These are phyloP conservation scores for Talaromyces islandicus DNA, from an alignment of 2,329 filamentous ascomycete species.

Conservation along the genomic window DNA sequence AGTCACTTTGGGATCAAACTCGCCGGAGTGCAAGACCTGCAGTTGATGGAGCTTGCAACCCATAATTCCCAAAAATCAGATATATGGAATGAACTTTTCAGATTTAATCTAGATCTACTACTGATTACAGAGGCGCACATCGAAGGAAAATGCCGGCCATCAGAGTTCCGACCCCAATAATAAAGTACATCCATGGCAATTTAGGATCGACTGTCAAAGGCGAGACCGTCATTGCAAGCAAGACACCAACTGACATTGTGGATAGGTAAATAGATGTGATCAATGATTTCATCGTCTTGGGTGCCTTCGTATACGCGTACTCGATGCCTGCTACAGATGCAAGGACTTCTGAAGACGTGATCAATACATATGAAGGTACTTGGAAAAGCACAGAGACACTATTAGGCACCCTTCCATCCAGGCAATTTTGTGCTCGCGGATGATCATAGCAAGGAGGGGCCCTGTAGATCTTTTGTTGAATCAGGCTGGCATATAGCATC, in stretches of 20 bases:
- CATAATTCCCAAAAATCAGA: too few relatives aligned
- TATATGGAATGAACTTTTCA: too few relatives aligned
- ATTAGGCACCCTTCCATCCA: not conserved
- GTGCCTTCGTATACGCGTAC: constrained; percentile 72
- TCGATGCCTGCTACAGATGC: constrained; percentile 60
- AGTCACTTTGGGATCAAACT: too few relatives aligned
- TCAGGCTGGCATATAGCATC: constrained; percentile 47
- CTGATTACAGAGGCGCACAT: too few relatives aligned
- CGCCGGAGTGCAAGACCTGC: too few relatives aligned
- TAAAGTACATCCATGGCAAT: not conserved
- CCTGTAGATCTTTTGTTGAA: constrained; percentile 53
- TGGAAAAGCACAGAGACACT: constrained; percentile 60
- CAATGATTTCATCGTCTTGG: constrained; percentile 59
- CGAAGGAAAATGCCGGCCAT: not conserved
- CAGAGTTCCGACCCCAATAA: not conserved
- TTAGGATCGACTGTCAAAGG: constrained; percentile 1
- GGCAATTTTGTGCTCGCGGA: constrained; percentile 42
- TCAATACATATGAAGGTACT: constrained; percentile 44
- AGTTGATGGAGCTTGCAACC: too few relatives aligned
- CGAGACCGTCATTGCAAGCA: not conserved
- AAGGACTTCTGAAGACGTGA: constrained; percentile 54
- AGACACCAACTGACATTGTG: not conserved
- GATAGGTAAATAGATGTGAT: not conserved
- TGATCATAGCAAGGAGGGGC: constrained; percentile 54
- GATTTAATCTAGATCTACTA: too few relatives aligned